Evolutionary conservation across 2,329 filamentous ascomycete species (phyloP).

Genomic region (Coleophoma crateriformis): DNA sequence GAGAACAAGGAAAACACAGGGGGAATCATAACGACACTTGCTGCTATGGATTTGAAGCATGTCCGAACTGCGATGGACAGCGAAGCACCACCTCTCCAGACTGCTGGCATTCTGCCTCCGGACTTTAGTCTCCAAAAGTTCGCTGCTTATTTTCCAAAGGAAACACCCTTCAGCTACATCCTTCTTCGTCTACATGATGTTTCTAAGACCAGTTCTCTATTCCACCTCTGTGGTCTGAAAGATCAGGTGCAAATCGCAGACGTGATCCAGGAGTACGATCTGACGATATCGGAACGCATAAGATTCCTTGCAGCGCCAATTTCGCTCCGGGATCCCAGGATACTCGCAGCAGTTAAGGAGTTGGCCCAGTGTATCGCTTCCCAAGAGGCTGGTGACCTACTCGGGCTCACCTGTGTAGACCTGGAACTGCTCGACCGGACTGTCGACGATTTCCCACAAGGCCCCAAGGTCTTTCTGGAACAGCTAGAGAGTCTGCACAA

Average conservation of each 20-base stretch:
- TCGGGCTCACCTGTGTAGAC: conserved; percentile 65
- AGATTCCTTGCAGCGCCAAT: conserved; percentile 70
- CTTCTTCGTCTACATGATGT: conserved; percentile 70
- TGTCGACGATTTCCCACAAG: conserved; percentile 28
- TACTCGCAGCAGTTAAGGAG: conserved; percentile 48
- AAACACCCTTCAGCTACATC: conserved; percentile 79
- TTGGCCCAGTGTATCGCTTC: conserved; percentile 67
- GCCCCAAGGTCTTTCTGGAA: conserved; percentile 45
- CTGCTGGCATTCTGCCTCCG: conserved; percentile 72
- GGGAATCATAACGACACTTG: conserved; percentile 76
- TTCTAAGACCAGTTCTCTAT: conserved; percentile 52
- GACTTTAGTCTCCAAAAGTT: conserved; percentile 68
- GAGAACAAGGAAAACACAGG: conserved; percentile 27
- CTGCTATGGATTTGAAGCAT: conserved; percentile 58
- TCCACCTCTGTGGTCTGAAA: conserved; percentile 62
- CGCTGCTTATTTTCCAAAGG: conserved; percentile 72
- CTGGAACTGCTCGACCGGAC: conserved; percentile 65
- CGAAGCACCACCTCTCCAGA: conserved; percentile 59
- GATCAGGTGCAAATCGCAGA: conserved; percentile 64
- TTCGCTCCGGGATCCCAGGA: conserved; percentile 42
- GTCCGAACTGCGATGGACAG: conserved; percentile 58
- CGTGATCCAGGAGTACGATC: conserved; percentile 63
- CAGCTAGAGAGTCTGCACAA: conserved; percentile 76
- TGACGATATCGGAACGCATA: conserved; percentile 70
- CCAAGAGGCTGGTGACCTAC: conserved; percentile 59